Evolutionary conservation across 1,284 basidiomycete genomes (phyloP), one percentile per base, ranked within the genome.

Genomic region (Testicularia cyperi): DNA sequence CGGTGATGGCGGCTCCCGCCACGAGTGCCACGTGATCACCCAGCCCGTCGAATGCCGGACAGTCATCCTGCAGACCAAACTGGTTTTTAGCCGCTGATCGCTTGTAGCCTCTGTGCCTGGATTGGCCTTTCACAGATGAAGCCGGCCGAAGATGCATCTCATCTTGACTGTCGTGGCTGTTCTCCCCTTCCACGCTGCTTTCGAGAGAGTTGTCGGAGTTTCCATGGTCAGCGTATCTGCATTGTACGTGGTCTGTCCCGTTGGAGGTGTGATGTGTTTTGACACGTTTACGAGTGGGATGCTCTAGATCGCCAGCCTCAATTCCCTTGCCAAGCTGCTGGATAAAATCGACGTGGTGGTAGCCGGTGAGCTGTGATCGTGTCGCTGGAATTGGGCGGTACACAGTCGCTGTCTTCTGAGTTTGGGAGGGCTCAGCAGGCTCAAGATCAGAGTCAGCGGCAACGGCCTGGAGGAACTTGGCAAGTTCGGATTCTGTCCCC

Each of bases 51-150:
- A 95, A 95, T 0, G 81, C 78, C 0, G 90, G 88, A 65, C 90
- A 92, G 71, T 94, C 91, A 72, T 88, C 85, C 74, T 88, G 85
- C 4, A 89, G 78, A 2, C 88, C 85, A 63, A 84, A 84, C 43
- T 54, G 54, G 13, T 64, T 51, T 19, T 44, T 54, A 12, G 26
- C 45, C 36, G 9, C 18, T 15, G 30, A 14, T 8, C 44, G 43
- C 21, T 51, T 45, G 30, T 38, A 40, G 4, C 32, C 35, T 18
- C 43, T 35, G 25, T 28, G 14, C 13, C 54, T 36, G 6, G 28
- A 24, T 10, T 22, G 10, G 18, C 29, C 48, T 8, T 44, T 38
- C 16, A 46, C 39, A 2, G 40, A 14, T 20, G 44, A 49, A 9
- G 41, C 32, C 3, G 53, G 43, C 5, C 38, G 31, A 19, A 48